Percentiles rank a stretch among this genome's conserved stretches.
Evolutionary conservation across 768 basidiomycete species (phyloP).

Genomic region (Termitomyces sp.): DNA sequence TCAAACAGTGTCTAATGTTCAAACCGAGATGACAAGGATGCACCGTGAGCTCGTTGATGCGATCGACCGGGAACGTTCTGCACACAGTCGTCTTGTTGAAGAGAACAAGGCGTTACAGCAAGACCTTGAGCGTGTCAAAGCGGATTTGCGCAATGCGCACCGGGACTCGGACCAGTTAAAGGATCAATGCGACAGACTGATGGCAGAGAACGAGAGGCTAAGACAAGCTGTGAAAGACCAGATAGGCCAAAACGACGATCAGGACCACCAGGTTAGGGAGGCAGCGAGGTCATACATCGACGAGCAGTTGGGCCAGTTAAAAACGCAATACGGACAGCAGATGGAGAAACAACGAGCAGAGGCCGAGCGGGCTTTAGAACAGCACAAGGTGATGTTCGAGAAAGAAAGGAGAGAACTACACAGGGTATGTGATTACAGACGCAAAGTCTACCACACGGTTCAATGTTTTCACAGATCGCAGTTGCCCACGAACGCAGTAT

Average conservation of each 20-base stretch:
- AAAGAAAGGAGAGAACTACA: conserved; percentile 12
- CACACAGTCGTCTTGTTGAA: not conserved
- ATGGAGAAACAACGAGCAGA: conserved; percentile 9
- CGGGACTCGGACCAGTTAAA: not conserved
- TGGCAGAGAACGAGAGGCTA: conserved; percentile 5
- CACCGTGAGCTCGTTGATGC: conserved; percentile 8
- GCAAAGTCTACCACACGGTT: not conserved
- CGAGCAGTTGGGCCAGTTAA: conserved; percentile 10
- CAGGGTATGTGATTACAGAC: conserved; percentile 2
- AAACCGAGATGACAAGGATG: conserved; percentile 15
- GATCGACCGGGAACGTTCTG: conserved; percentile 5
- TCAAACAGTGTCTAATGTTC: conserved; percentile 14
- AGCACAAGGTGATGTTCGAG: conserved; percentile 11
- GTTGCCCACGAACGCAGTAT: not conserved
- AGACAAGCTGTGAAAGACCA: not conserved
- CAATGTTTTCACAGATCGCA: conserved; percentile 1
- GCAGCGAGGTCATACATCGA: conserved; percentile 12
- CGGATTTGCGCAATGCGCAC: not conserved
- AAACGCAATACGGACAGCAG: conserved; percentile 12
- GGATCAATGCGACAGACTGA: not conserved
- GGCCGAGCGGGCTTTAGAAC: conserved; percentile 10
- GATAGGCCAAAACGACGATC: not conserved
- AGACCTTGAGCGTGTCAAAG: conserved; percentile 1
- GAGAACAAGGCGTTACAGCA: conserved; percentile 5
- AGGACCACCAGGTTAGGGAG: not conserved